phyloP scores from a whole-genome alignment of 768 basidiomycete species.

The Lactarius psammicola region DNA sequence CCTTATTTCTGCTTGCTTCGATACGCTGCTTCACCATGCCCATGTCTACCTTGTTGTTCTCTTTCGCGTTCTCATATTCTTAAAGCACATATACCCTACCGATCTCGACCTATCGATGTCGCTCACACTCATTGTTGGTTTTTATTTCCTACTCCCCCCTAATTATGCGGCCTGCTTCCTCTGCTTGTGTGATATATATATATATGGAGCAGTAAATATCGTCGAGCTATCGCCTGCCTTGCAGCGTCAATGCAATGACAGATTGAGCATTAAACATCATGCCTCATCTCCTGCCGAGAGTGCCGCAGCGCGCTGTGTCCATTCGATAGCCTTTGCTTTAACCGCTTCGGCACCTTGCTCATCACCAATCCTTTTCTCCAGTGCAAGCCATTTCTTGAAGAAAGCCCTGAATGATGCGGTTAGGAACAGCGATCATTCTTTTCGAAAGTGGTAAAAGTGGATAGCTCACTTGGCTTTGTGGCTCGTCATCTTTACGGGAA shows the following conservation, averaged over 20 bases:
- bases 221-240: slow-evolving; percentile 25
- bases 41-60: slow-evolving; percentile 35
- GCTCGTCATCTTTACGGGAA: slow-evolving; percentile 81
- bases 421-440: background rate
- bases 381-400: slow-evolving; percentile 96
- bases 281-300: slow-evolving; percentile 21
- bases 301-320: slow-evolving; percentile 67
- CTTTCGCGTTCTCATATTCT: slow-evolving; percentile 34
- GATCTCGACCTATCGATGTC: slow-evolving; percentile 39
- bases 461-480: slow-evolving; percentile 90
- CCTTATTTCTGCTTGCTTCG: slow-evolving; percentile 12
- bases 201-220: slow-evolving; percentile 27
- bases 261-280: slow-evolving; percentile 19
- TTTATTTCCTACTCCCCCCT: slow-evolving; percentile 46
- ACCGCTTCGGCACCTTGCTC: slow-evolving; percentile 77
- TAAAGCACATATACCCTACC: slow-evolving; percentile 50
- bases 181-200: slow-evolving; percentile 36
- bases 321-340: slow-evolving; percentile 88
- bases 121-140: slow-evolving; percentile 50
- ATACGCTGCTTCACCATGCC: slow-evolving; percentile 28
- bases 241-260: slow-evolving; percentile 22
- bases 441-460: background rate
- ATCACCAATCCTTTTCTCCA: slow-evolving; percentile 85
- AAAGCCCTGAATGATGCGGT: slow-evolving; percentile 55
- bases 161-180: slow-evolving; percentile 38